A percentile compares a stretch with the other conserved stretches of the same genome.
These are phyloP conservation scores for Pichia paraexigua DNA, from an alignment of 805 yeast species.

Conservation along the genomic window DNA sequence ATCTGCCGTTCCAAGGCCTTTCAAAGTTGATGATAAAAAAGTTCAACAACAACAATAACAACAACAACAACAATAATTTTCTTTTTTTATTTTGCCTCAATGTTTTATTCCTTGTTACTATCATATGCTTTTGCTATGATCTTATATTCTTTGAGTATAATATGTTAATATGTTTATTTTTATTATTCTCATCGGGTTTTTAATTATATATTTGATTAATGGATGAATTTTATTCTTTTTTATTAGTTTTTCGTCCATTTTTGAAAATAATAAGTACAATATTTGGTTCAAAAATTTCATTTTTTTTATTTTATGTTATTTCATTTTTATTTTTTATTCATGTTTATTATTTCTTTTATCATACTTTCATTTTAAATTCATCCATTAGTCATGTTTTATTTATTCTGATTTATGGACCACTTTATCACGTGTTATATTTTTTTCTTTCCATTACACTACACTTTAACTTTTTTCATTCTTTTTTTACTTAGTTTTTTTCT, in stretches of 20 bases:
- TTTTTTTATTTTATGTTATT: too few relatives aligned
- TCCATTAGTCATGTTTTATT: neutral
- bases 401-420: neutral
- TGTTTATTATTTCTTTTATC: neutral
- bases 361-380: neutral
- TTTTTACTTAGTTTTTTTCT: neutral
- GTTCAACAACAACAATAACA: constrained; percentile 23
- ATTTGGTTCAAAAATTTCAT: neutral
- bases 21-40: constrained; percentile 47
- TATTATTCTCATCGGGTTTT: neutral
- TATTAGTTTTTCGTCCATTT: neutral
- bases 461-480: neutral
- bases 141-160: neutral
- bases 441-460: too few relatives aligned
- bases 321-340: neutral
- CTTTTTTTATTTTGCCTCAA: constrained; percentile 11
- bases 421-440: too few relatives aligned
- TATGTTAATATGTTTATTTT: neutral
- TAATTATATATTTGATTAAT: neutral
- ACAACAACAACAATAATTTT: constrained; percentile 21
- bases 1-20: constrained; percentile 78
- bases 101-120: neutral
- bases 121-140: neutral
- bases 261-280: neutral
- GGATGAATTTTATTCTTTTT: neutral